phyloP scores from a whole-genome alignment of 1,284 basidiomycete species.

The Tilletia caries region DNA sequence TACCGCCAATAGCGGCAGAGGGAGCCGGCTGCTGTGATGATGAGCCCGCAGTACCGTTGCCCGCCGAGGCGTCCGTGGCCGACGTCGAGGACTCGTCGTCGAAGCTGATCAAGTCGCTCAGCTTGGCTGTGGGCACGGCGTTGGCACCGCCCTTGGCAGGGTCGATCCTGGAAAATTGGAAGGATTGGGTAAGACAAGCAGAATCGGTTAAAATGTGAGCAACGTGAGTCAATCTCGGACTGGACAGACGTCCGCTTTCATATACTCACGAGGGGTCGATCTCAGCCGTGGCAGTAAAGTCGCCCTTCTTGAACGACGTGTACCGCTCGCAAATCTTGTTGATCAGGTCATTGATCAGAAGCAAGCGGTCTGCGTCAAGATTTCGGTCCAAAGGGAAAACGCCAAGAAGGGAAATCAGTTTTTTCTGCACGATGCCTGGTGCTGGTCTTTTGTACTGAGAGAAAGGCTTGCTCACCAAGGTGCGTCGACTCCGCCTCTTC shows the following conservation, averaged over 20 bases:
- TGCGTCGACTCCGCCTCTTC: constrained; percentile 66
- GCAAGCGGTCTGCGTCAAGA: constrained; percentile 68
- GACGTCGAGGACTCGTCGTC: constrained; percentile 22
- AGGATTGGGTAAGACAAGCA: neutral
- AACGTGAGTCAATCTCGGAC: too few relatives aligned
- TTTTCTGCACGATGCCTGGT: too few relatives aligned
- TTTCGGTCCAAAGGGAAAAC: neutral
- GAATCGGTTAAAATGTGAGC: neutral
- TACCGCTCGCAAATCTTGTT: constrained; percentile 86
- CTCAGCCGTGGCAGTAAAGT: constrained; percentile 68
- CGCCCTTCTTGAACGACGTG: constrained; percentile 84
- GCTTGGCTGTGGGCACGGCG: constrained; percentile 48
- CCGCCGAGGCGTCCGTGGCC: neutral
- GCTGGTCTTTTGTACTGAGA: too few relatives aligned
- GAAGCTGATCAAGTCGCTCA: constrained; percentile 48
- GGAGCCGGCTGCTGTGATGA: constrained; percentile 3
- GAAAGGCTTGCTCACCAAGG: constrained; percentile 63
- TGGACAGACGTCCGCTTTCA: too few relatives aligned
- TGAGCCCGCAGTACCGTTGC: neutral
- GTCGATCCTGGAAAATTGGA: constrained; percentile 29
- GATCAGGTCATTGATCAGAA: constrained; percentile 96
- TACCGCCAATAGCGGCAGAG: constrained; percentile 12
- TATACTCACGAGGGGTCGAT: constrained; percentile 54
- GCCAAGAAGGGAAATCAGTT: neutral
- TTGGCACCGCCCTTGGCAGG: constrained; percentile 40